Evolutionary conservation across 352 stramenopile species (phyloP).

Genomic region (Phytophthora syringae): DNA sequence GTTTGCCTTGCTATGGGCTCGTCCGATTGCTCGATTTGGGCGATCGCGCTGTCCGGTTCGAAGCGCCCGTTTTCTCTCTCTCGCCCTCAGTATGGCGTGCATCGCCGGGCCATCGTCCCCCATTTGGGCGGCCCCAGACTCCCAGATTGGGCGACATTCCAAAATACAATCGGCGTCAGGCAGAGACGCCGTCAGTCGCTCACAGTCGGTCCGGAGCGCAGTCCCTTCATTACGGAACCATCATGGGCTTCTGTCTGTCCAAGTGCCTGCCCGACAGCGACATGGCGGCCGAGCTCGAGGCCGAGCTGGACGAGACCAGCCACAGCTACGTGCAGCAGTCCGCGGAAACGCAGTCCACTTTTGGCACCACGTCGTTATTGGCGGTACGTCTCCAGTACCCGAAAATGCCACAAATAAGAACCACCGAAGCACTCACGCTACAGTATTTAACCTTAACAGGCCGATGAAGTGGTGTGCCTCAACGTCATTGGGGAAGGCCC

Average conservation of each 20-base stretch:
- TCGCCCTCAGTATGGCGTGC: background rate
- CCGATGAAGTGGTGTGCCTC: slow-evolving; percentile 84
- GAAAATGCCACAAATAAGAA: too few species aligned
- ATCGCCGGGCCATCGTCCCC: background rate
- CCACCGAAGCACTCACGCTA: too few species aligned
- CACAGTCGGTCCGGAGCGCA: slow-evolving; percentile 33
- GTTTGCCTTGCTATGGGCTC: slow-evolving; percentile 9
- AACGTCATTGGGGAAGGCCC: slow-evolving; percentile 82
- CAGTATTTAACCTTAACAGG: slow-evolving; percentile 38
- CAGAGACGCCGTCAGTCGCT: slow-evolving; percentile 30
- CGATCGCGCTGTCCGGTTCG: background rate
- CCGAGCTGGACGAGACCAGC: slow-evolving; percentile 76
- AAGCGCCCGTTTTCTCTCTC: background rate
- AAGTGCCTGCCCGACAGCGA: slow-evolving; percentile 84
- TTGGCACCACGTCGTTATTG: slow-evolving; percentile 78
- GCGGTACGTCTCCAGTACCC: slow-evolving; percentile 45
- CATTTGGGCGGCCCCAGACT: slow-evolving; percentile 14
- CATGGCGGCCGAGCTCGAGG: slow-evolving; percentile 86
- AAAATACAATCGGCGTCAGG: slow-evolving; percentile 30
- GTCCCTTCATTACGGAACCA: too few species aligned
- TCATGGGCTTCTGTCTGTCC: slow-evolving; percentile 87
- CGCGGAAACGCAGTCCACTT: slow-evolving; percentile 50
- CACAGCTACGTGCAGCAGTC: slow-evolving; percentile 61
- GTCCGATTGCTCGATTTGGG: background rate
- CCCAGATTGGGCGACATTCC: slow-evolving; percentile 19